phyloP scores from a whole-genome alignment of 306 rosid genomes.

The Cicer yamashitae region DNA sequence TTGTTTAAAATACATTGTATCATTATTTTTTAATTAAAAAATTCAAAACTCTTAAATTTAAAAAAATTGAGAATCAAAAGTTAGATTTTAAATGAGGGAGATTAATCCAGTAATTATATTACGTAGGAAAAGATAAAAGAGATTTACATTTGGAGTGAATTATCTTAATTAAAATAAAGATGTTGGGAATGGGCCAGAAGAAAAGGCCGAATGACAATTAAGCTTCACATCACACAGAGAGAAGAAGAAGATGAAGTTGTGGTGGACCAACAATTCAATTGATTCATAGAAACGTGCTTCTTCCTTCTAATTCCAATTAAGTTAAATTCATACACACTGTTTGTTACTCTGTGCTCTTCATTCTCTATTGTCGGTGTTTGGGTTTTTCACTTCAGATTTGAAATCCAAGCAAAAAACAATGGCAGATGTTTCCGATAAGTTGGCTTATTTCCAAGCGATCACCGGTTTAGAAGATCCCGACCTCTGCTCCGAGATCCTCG shows the following conservation, averaged over 20 bases:
- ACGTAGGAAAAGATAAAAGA: no score
- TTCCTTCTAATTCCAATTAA: neutral
- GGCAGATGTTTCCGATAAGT: constrained; percentile 77
- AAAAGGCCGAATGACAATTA: neutral
- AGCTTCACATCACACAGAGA: neutral
- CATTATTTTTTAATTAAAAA: no score
- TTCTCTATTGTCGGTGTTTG: neutral
- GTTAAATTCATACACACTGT: neutral
- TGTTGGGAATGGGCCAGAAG: neutral
- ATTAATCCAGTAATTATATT: no score
- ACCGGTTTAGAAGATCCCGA: constrained; percentile 90
- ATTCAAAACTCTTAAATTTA: no score
- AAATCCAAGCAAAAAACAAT: constrained; percentile 36
- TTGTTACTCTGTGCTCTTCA: neutral
- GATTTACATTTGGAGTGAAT: no score
- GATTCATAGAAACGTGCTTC: neutral
- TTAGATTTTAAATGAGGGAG: no score
- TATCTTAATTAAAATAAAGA: neutral
- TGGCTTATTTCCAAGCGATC: constrained; percentile 87
- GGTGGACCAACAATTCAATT: neutral
- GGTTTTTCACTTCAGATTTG: neutral
- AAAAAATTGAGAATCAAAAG: no score
- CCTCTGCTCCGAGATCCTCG: constrained; percentile 83
- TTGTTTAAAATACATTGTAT: no score
- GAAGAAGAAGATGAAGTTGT: neutral